Base-by-base conservation (phyloP, 768 basidiomycete genomes). In the Amanita jacksonii region DNA sequence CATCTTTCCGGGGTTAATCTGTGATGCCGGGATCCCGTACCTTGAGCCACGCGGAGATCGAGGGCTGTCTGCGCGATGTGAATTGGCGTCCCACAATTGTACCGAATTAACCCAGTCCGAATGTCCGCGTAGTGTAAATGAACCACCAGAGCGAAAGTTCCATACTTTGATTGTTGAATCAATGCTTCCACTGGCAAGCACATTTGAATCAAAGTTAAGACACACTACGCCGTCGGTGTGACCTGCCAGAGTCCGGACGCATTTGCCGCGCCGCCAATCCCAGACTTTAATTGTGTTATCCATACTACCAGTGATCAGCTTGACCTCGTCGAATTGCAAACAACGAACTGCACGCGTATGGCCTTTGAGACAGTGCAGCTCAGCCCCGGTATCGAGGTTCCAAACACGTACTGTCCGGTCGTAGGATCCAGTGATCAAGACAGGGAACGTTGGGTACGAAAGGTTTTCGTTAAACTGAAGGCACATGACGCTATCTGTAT, bases 341-440 rank as follows among this genome's bases (percentile, higher is more conserved):
- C 90, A 81, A 2, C 92, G 74, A 19, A 99, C 78, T n/a, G 85
- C 91, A 18, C 93, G 76, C 2, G 87, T 87, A 56, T 99, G 96
- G 10, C 96, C 96, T 31, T 74, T 77, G 38, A 99, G 72, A 55
- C 82, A 82, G 42, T 80, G 83, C 23, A 97, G 69, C 57, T 87
- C 82, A 39, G 74, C 67, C 15, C 92, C 94, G 0, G 85, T 88
- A 62, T 97, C 93, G 41, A 98, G 74, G 58, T 98, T 96, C 96
- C 96, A 99, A 4, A 99, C 81, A 15, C 93, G 79, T 4, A 82
- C 80, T 3, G 91, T 96, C 53, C 87, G 81, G 57, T 99, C 96
- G 62, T 96, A 98, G 1, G 92, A 96, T 20, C 96, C 96, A 2
- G 96, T 94, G 69, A 99, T 92, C 43, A 99, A 81, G 49, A 99